Conservation (phyloP, 2,329 filamentous ascomycete genomes). For the Monascus ruber region DNA sequence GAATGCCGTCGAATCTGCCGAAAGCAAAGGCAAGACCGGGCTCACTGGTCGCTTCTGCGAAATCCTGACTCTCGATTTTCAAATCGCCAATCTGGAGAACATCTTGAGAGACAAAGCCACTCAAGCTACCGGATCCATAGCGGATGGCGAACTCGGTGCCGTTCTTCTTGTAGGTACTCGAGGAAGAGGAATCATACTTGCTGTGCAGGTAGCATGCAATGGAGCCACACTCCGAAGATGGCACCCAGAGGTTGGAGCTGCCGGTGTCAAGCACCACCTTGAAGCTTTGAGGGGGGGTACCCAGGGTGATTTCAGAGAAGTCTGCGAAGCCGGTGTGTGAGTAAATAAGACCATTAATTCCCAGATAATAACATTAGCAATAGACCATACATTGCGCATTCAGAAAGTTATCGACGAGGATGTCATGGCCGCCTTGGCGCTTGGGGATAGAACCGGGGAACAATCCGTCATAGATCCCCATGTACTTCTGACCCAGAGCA, state of each 20-base stretch:
- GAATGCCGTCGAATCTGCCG: conserved; percentile 90
- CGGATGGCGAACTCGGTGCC: conserved; percentile 84
- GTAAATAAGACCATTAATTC: not conserved
- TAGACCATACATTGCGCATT: conserved; percentile 83
- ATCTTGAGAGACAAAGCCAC: conserved; percentile 88
- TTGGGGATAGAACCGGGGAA: conserved; percentile 65
- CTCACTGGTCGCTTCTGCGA: conserved; percentile 91
- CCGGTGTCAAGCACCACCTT: conserved; percentile 98
- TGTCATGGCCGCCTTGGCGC: conserved; percentile 57
- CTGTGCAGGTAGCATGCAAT: conserved; percentile 96
- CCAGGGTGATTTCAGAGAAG: conserved; percentile 92
- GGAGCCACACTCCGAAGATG: conserved; percentile 76
- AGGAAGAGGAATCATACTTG: conserved; percentile 88
- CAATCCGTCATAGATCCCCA: conserved; percentile 68
- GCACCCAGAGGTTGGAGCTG: conserved; percentile 98
- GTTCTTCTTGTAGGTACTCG: conserved; percentile 88
- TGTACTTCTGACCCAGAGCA: conserved; percentile 89
- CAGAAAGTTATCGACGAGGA: conserved; percentile 93
- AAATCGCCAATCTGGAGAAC: conserved; percentile 78
- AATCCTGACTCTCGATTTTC: conserved; percentile 78
- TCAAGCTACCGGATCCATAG: conserved; percentile 90
- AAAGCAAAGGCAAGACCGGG: conserved; percentile 96
- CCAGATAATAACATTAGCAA: not conserved
- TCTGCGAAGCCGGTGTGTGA: conserved; percentile 43
- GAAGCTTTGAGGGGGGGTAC: conserved; percentile 85